Evolutionary conservation across 768 basidiomycete species (phyloP), one percentile per base, ranked within the genome.

Genomic region (Leccinum arenicola): DNA sequence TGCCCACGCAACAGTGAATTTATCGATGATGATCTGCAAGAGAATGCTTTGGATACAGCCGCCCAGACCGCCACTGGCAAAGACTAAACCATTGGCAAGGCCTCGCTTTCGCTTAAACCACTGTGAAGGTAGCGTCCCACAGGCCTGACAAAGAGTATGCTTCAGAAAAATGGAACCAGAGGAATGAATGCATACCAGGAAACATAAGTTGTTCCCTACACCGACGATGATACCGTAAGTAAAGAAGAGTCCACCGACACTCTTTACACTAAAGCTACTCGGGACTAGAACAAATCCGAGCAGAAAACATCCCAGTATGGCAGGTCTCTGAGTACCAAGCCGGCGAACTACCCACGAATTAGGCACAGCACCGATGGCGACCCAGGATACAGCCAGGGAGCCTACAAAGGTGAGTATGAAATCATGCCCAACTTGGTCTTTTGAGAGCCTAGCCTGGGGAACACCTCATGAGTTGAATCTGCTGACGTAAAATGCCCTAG

Each of bases 51-150:
- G 65, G 8, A 73, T 57, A 14, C 66, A 75, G 25, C 70, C 74
- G 33, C 74, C 72, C n/a, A 74, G 61, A 6, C 72, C 75, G 27
- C 65, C 66, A 8, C 70, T 66, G 0, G 68, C 67, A 54, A 74
- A 73, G 9, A 75, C 75, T 47, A 76, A 61, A 38, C 72, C 74
- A 17, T 73, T 75, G 12, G 76, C 70, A 4, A 75, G 61, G 9
- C 73, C 74, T 5, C 70, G 70, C 27, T 60, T 66, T 56, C 66
- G 67, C 43, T 65, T 68, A 59, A 76, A 75, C 67, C 73, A 75
- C 29, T 74, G 76, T 0, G 74, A 63, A 21, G 73, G 72, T 14
- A 76, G 69, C 2, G 74, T 67, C 54, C 65, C 69, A 58, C 74
- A 74, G 58, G 47, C 23, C 48, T 23, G 6, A 49, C 25, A 23